These are phyloP conservation scores for Penicillium sclerotiorum DNA, from an alignment of 2,329 filamentous ascomycete species.

Conservation along the genomic window DNA sequence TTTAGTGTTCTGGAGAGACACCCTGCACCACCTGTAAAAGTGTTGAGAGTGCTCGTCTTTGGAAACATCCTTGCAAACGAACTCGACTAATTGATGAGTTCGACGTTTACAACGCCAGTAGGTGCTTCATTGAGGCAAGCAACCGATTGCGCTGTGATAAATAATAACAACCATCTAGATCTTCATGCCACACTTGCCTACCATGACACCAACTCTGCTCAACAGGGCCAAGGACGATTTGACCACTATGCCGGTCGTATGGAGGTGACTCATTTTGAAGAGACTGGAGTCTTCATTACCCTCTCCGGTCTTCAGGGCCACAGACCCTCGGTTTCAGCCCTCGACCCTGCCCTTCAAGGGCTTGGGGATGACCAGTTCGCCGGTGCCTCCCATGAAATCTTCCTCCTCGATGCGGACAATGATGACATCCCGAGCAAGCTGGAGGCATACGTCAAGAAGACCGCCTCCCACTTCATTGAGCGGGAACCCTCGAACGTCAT, in stretches of 20 bases:
- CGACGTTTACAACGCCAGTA: slow-evolving; percentile 58
- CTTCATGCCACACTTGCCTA: slow-evolving; percentile 57
- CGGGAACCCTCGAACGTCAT: slow-evolving; percentile 56
- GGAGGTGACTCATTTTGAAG: slow-evolving; percentile 59
- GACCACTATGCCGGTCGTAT: slow-evolving; percentile 55
- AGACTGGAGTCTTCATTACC: slow-evolving; percentile 51
- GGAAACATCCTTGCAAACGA: slow-evolving; percentile 63
- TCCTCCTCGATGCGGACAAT: slow-evolving; percentile 53
- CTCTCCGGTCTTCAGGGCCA: slow-evolving; percentile 48
- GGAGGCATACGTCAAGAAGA: slow-evolving; percentile 57
- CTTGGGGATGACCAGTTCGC: slow-evolving; percentile 44
- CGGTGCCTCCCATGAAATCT: slow-evolving; percentile 43
- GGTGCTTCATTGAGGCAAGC: slow-evolving; percentile 9
- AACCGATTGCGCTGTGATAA: slow-evolving; percentile 12
- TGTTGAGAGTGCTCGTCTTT: slow-evolving; percentile 63
- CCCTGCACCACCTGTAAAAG: slow-evolving; percentile 62
- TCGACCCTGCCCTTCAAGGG: slow-evolving; percentile 47
- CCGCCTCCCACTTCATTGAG: slow-evolving; percentile 49
- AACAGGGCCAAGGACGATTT: slow-evolving; percentile 52
- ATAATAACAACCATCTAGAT: slow-evolving; percentile 34
- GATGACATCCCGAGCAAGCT: slow-evolving; percentile 56
- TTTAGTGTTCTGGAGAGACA: slow-evolving; percentile 59
- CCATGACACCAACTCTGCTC: slow-evolving; percentile 54
- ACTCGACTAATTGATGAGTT: slow-evolving; percentile 62
- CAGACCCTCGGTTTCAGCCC: slow-evolving; percentile 37